Evolutionary conservation across 2,329 filamentous ascomycete species (phyloP).

Genomic region (Alternaria triticimaculans): DNA sequence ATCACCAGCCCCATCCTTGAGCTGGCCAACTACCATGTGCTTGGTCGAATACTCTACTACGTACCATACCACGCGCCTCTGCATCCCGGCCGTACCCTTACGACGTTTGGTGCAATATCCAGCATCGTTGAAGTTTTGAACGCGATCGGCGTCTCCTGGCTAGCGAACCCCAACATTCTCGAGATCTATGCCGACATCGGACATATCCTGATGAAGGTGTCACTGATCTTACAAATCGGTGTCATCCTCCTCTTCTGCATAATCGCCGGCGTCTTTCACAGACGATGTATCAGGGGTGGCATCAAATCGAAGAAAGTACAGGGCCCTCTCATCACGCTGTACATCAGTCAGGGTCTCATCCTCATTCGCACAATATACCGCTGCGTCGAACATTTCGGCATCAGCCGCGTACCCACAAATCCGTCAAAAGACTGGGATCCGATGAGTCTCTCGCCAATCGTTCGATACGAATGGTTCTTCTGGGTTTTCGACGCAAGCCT

Average conservation of each 20-base stretch:
- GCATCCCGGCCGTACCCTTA: constrained; percentile 63
- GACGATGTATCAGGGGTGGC: constrained; percentile 44
- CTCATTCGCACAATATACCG: constrained; percentile 59
- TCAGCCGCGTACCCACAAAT: constrained; percentile 52
- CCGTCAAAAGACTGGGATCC: constrained; percentile 43
- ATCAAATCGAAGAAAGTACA: constrained; percentile 56
- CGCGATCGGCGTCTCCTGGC: constrained; percentile 55
- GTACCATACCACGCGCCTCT: constrained; percentile 64
- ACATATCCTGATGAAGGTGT: constrained; percentile 54
- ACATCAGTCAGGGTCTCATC: constrained; percentile 52
- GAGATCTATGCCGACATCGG: constrained; percentile 47
- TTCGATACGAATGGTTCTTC: constrained; percentile 59
- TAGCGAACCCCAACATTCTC: constrained; percentile 48
- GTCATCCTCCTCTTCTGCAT: constrained; percentile 55
- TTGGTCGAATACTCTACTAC: constrained; percentile 65
- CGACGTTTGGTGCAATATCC: constrained; percentile 62
- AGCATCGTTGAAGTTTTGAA: constrained; percentile 57
- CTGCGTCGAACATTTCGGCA: constrained; percentile 59
- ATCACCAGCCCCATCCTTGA: constrained; percentile 23
- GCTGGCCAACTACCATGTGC: constrained; percentile 64
- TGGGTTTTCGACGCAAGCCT: constrained; percentile 59
- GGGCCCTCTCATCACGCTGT: constrained; percentile 51
- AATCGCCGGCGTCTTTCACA: constrained; percentile 54
- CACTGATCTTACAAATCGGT: constrained; percentile 57
- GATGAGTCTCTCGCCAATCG: constrained; percentile 37